Evolutionary conservation across 768 basidiomycete genomes (phyloP), one percentile per base, ranked within the genome.

Genomic region (Trametes elegans): DNA sequence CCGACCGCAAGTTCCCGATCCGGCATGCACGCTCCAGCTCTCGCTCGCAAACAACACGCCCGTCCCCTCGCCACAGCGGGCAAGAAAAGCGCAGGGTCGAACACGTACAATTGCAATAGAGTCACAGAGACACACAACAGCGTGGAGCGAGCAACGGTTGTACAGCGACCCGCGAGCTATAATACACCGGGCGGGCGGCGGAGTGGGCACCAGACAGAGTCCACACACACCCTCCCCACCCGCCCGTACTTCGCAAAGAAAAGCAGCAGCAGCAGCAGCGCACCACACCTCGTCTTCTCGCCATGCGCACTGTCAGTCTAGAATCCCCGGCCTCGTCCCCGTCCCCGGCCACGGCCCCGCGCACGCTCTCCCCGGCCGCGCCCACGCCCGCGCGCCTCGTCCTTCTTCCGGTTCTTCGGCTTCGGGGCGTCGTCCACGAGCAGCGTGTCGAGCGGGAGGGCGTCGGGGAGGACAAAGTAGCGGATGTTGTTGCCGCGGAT

Each of bases 371-470:
- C 81, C 26, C 79, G 73, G 13, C 83, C 85, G 9, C 88, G 77
- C 1, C 78, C 81, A 2, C 79, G 73, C 0, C 90, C 90, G 45
- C 90, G 77, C 2, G 77, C 69, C 38, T 87, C 89, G 9, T 91
- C 93, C 79, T 96, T 96, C 76, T 90, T 94, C 71, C 87, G 80
- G 40, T 81, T 86, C 70, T 96, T 97, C 16, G 96, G 94, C 73
- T 96, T 95, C 5, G 96, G 97, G 13, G 94, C 91, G 67, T 99
- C 97, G 70, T 99, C 96, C 24, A 99, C 94, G 7, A 99, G 82
- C 7, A 99, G 81, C 19, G 97, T 98, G 70, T 99, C 96, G 57
- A 99, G 76, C 0, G 97, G 96, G 7, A 99, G 78, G 0, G 95
- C 94, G 68, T 99, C 96, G 8, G 97, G 97, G n/a, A 99, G 86